Evolutionary conservation across 179 eudicot species (phyloP).

Genomic region (Corrigiola litoralis): DNA sequence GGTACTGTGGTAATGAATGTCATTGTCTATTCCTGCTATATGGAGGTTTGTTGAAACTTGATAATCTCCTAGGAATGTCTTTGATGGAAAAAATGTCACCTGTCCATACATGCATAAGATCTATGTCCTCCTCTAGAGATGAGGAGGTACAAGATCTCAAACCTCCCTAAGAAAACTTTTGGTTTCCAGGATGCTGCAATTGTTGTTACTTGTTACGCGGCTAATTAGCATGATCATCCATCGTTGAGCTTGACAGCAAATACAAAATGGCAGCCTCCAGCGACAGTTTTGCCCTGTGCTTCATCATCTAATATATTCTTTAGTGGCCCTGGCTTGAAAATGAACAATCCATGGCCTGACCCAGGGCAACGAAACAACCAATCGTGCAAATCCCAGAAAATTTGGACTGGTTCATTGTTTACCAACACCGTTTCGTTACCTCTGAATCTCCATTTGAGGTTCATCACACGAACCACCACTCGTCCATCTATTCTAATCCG

Average conservation of each 20-base stretch:
- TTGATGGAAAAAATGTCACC: neutral
- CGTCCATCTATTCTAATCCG: conserved; percentile 42
- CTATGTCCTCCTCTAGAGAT: too few relatives aligned
- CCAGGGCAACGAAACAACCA: conserved; percentile 45
- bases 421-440: conserved; percentile 53
- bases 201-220: too few relatives aligned
- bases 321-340: conserved; percentile 27
- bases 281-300: neutral
- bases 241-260: conserved; percentile 25
- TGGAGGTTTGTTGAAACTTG: too few relatives aligned
- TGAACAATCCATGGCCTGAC: conserved; percentile 25
- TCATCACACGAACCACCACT: conserved; percentile 39
- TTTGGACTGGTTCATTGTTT: conserved; percentile 46
- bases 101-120: too few relatives aligned
- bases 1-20: too few relatives aligned
- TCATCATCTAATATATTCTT: conserved; percentile 12
- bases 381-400: conserved; percentile 62
- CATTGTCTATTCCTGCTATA: neutral
- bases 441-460: conserved; percentile 56
- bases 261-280: conserved; percentile 27
- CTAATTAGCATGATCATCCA: neutral
- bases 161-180: too few relatives aligned
- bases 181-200: too few relatives aligned
- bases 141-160: neutral
- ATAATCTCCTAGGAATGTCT: neutral